Base-by-base conservation (phyloP, 2,329 filamentous ascomycete species). In the Aspergillus brunneoviolaceus region DNA sequence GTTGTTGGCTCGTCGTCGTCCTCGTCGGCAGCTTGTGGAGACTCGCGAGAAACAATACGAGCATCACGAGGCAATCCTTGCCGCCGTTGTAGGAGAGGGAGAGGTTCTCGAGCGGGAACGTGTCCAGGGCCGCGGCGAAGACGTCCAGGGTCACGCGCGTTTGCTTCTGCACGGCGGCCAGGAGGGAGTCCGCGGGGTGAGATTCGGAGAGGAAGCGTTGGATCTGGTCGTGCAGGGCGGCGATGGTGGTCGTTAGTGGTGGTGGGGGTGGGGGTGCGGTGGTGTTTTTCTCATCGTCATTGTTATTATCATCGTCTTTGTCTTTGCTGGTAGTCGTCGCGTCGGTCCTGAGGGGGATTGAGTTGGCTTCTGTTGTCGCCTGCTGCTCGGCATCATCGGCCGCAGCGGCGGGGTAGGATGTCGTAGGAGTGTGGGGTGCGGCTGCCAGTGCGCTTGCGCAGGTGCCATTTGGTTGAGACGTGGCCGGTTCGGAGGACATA, bases 71-170 rank as follows among this genome's bases (percentile, higher is more conserved):
- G 71, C 94, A 98, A 82, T 98, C 95, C 77, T 99, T 99, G 62
- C 95, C 95, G 72, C 95, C 95, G 70, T 99, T 99, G 79, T 97
- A 99, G 59, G 94, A 96, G 65, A 98, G 82, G 5, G 93, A 92
- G 62, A 98, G 84, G 72, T 96, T 85, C 60, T 89, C 83, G 63
- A 89, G 84, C 88, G 84, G 84, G 76, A 96, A 98, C 71, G 83
- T 84, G 63, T 85, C 77, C 70, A 97, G 80, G 14, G 93, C 91
- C 69, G 91, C 85, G 62, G 86, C 84, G 60, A 97, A 87, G 23
- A 96, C 87, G 23, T 77, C 82, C 70, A 96, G 82, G 25, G 92
- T 89, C 56, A 85, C 80, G 62, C 86, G 84, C 50, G 90, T 89
- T 80, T 95, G 92, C 59, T 80, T 77, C 77, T 97, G 93, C 29